Conservation (phyloP, 805 yeast genomes). For the Priceomyces carsonii region DNA sequence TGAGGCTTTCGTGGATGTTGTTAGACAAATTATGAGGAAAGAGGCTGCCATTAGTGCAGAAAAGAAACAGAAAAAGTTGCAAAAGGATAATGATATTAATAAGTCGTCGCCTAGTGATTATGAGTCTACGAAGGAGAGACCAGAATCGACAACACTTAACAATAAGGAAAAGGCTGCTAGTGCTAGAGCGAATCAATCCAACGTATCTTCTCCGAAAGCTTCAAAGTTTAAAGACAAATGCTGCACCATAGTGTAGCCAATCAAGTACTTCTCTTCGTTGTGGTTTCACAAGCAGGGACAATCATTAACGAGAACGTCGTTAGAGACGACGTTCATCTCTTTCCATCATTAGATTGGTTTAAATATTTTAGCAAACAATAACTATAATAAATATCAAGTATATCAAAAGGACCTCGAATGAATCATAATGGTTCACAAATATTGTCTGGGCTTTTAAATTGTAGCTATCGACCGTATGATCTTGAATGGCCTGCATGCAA, state of each 20-base stretch:
- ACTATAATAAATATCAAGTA: too few relatives aligned
- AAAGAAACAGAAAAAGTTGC: constrained; percentile 44
- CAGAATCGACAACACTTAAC: constrained; percentile 10
- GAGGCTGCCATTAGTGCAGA: constrained; percentile 52
- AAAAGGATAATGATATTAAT: constrained; percentile 29
- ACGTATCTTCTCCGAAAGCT: constrained; percentile 13
- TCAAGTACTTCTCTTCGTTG: too few relatives aligned
- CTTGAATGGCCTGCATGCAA: constrained; percentile 2
- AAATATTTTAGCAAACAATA: too few relatives aligned
- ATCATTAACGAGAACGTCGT: too few relatives aligned
- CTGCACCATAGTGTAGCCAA: constrained; percentile 34
- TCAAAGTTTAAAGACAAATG: constrained; percentile 22
- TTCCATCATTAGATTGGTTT: too few relatives aligned
- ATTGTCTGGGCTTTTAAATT: not conserved
- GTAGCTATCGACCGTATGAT: not conserved
- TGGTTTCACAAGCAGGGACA: too few relatives aligned
- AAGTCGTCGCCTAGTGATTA: constrained; percentile 4
- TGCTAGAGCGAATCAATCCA: constrained; percentile 19
- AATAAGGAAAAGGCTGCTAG: constrained; percentile 6
- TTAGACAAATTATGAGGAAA: constrained; percentile 82
- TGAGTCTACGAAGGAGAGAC: constrained; percentile 1
- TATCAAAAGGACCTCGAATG: too few relatives aligned
- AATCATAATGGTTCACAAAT: too few relatives aligned
- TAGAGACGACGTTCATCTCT: too few relatives aligned
- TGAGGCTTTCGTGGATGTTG: constrained; percentile 85